These are phyloP conservation scores for Backusella luteola DNA, from an alignment of 192 early-diverging fungal genomes.

Conservation along the genomic window DNA sequence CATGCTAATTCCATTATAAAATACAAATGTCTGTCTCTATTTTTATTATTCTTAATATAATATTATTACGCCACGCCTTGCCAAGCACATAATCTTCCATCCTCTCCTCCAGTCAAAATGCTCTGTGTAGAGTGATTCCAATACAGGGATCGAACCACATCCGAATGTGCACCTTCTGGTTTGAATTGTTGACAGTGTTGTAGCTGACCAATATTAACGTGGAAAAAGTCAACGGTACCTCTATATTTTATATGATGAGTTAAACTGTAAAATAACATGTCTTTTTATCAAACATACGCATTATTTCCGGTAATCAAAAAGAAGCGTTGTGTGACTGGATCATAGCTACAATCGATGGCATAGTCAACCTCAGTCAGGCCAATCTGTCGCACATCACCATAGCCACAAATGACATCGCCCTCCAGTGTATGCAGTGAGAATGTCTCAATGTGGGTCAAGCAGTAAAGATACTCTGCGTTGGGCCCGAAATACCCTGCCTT, in stretches of 20 bases:
- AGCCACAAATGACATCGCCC: slow-evolving; percentile 59
- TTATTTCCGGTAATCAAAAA: slow-evolving; percentile 82
- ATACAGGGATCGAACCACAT: slow-evolving; percentile 75
- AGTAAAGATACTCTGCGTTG: slow-evolving; percentile 82
- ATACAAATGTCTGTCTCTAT: not conserved
- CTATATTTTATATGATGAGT: slow-evolving; percentile 32
- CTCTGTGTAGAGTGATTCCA: slow-evolving; percentile 65
- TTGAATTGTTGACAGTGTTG: slow-evolving; percentile 75
- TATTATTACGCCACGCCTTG: slow-evolving; percentile 9
- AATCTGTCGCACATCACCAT: slow-evolving; percentile 78
- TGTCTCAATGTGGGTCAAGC: slow-evolving; percentile 88
- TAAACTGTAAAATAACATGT: not conserved
- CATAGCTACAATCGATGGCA: slow-evolving; percentile 80
- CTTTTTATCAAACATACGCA: slow-evolving; percentile 39
- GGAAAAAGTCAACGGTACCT: slow-evolving; percentile 74
- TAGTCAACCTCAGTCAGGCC: slow-evolving; percentile 69
- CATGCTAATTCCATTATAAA: not conserved
- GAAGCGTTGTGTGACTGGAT: slow-evolving; percentile 62
- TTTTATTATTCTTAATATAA: not conserved
- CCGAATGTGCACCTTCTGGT: slow-evolving; percentile 69
- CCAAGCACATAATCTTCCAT: slow-evolving; percentile 75
- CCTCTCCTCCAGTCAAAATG: slow-evolving; percentile 79
- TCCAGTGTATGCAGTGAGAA: slow-evolving; percentile 77
- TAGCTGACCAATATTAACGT: slow-evolving; percentile 74
- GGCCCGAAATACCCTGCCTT: slow-evolving; percentile 93